These are phyloP conservation scores for Triadica sebifera DNA, from an alignment of 345 rosid genomes.

Conservation along the genomic window DNA sequence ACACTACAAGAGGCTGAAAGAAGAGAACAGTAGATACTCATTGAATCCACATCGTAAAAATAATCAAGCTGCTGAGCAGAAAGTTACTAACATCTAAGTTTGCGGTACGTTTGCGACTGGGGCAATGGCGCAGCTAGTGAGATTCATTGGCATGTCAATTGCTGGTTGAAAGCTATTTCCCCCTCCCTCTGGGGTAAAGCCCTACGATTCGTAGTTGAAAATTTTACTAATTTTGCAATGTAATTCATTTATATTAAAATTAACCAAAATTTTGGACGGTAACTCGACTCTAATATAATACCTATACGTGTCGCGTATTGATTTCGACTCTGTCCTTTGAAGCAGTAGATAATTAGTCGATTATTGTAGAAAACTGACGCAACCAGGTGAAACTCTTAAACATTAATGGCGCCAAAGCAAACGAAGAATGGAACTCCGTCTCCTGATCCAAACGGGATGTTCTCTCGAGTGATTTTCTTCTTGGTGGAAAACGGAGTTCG, in stretches of 20 bases:
- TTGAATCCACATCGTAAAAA: not conserved
- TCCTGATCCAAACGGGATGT: constrained; percentile 60
- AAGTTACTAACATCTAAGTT: no score
- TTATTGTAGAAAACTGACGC: not conserved
- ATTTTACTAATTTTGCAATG: not conserved
- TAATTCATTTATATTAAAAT: no score
- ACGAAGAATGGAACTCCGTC: constrained; percentile 41
- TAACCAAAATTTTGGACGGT: no score
- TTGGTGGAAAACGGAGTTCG: constrained; percentile 68
- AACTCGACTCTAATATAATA: no score
- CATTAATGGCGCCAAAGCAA: constrained; percentile 70
- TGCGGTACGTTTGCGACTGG: constrained; percentile 9
- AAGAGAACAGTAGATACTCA: no score
- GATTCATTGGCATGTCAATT: constrained; percentile 44
- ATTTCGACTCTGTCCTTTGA: not conserved
- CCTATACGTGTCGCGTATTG: no score
- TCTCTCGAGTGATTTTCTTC: constrained; percentile 63
- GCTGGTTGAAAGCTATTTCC: constrained; percentile 53
- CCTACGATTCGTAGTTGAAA: constrained; percentile 9
- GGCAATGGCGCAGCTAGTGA: constrained; percentile 46
- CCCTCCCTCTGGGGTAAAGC: constrained; percentile 35
- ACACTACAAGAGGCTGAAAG: no score
- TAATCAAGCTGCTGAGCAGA: no score
- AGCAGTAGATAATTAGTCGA: not conserved
- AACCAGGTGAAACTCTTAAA: not conserved